Conservation (phyloP, 805 yeast genomes). For the Myxozyma sirexii region DNA sequence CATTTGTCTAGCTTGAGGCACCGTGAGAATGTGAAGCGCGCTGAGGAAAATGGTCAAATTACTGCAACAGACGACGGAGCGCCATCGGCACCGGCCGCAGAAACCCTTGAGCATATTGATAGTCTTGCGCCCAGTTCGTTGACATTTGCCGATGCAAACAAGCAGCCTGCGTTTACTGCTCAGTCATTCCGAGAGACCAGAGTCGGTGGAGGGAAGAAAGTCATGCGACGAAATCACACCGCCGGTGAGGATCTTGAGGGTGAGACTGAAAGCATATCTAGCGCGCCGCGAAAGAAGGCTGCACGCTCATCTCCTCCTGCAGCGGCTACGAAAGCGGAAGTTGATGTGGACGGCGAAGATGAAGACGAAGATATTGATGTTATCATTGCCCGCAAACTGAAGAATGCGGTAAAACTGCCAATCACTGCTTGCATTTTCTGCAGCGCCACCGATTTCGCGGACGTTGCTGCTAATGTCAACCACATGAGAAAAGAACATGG, state of each 20-base stretch:
- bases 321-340: not conserved
- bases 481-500: slow-evolving; percentile 87
- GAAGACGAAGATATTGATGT: slow-evolving; percentile 30
- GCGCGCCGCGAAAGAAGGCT: not conserved
- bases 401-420: slow-evolving; percentile 37
- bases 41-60: not conserved
- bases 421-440: slow-evolving; percentile 45
- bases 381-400: slow-evolving; percentile 27
- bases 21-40: slow-evolving; percentile 23
- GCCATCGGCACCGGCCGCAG: not conserved
- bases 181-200: slow-evolving; percentile 17
- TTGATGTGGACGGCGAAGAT: slow-evolving; percentile 14
- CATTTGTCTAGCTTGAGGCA: slow-evolving; percentile 35
- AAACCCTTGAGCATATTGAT: not conserved
- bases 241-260: not conserved
- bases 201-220: slow-evolving; percentile 23
- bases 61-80: not conserved
- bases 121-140: slow-evolving; percentile 2
- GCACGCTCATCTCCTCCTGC: not conserved
- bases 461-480: slow-evolving; percentile 60
- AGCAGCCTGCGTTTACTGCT: not conserved
- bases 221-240: slow-evolving; percentile 3
- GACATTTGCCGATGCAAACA: not conserved
- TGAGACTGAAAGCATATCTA: not conserved
- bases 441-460: slow-evolving; percentile 53